Conservation (phyloP, 2,329 filamentous ascomycete genomes). For the Stemphylium vesicarium region DNA sequence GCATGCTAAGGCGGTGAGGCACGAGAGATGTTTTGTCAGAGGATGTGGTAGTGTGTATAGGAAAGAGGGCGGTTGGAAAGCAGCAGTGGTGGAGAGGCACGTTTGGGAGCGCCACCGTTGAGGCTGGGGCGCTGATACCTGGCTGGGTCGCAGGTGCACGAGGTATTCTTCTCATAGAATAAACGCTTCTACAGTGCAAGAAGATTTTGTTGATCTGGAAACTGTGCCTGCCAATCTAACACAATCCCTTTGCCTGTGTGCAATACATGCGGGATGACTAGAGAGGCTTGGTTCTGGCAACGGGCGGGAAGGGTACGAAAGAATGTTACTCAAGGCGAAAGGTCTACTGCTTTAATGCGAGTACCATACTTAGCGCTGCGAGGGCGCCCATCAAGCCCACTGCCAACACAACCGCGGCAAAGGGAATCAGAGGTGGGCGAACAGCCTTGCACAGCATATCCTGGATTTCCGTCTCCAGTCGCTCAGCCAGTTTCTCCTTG, state of each 20-base stretch:
- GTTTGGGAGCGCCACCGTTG: conserved; percentile 17
- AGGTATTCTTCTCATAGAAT: too few relatives aligned
- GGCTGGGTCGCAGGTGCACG: too few relatives aligned
- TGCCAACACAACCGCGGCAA: conserved; percentile 18
- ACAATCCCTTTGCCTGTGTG: too few relatives aligned
- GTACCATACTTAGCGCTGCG: conserved; percentile 23
- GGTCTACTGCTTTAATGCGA: conserved; percentile 4
- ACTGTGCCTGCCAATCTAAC: too few relatives aligned
- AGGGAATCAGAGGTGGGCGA: conserved; percentile 28
- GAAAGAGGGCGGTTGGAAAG: conserved; percentile 23
- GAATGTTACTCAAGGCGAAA: too few relatives aligned
- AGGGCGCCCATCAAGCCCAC: conserved; percentile 31
- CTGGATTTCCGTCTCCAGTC: conserved; percentile 64
- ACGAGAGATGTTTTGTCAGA: conserved; percentile 32
- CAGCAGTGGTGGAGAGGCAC: conserved; percentile 21
- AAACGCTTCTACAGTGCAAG: too few relatives aligned
- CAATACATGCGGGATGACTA: too few relatives aligned
- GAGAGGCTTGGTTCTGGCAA: too few relatives aligned
- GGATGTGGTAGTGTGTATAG: conserved; percentile 26
- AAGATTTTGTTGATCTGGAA: background rate
- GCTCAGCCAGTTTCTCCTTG: conserved; percentile 79
- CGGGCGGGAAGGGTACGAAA: too few relatives aligned
- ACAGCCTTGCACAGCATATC: conserved; percentile 29
- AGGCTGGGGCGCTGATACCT: background rate
- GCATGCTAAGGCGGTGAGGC: conserved; percentile 21